Base-by-base conservation (phyloP, 129 eudicot genomes). In the Solidago caesia region DNA sequence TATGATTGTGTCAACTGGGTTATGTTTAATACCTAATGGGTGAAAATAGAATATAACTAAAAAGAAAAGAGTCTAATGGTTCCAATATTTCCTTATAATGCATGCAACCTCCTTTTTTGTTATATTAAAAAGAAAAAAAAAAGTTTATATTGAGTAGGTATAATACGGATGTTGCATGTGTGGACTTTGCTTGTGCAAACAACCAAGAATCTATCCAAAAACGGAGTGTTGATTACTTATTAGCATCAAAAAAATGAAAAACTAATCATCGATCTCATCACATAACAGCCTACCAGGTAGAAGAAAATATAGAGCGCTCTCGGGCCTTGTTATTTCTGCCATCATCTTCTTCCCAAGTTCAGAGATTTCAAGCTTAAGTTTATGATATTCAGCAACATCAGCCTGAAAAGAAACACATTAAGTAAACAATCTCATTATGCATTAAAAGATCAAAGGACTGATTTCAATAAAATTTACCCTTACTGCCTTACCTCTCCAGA, bases 231-330 rank as follows among this genome's bases (percentile, higher is more conserved):
- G 60, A 27, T 66, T 21, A 56, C 0, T 15, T 6, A 6, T 5
- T 26, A 9, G 44, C 45, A 75, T 29, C 2, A 39, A 47, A 59
- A 70, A 44, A 44, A 27, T 68, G 11, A 62, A 70, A 49, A 21
- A 4, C 13, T 5, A 43, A 52, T 44, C 25, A 72, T 47, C 39
- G 0, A 47, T 60, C 59, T 46, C 65, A 39, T 9, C 14, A 82
- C 89, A 53, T 88, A 95, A 97, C 95, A 95, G 90, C 62, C 97
- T 91, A 58, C 99, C 99, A 77, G 99, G 97, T 73, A 80, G 81
- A 68, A 95, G 97, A 76, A 80, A 89, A 74, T 79, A 81, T 57
- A 95, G 90, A 81, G 93, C 96, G 76, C 94, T 87, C 80, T 95
- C 97, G 4, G 99, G 99, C 72, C 87, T 80, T 25, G 91, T 95